These are phyloP conservation scores for Dicorynia guianensis DNA, from an alignment of 306 rosid species.

Conservation along the genomic window DNA sequence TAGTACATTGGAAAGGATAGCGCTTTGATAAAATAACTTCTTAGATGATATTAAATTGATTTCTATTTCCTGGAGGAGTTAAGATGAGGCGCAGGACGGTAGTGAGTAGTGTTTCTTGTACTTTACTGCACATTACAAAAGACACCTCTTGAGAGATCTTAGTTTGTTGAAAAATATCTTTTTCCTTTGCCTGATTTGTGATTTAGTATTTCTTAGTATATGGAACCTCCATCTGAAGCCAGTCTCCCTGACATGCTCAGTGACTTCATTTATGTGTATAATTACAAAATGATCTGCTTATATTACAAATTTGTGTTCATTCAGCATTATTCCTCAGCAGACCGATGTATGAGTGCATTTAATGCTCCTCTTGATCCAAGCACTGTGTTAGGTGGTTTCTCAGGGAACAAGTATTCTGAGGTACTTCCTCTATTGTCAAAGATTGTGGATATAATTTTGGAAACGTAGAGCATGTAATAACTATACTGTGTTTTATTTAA, in stretches of 20 bases:
- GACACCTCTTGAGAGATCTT: constrained; percentile 6
- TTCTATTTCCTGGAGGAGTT: background rate
- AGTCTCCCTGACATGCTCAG: constrained; percentile 14
- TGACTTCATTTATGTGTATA: constrained; percentile 13
- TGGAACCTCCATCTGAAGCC: constrained; percentile 10
- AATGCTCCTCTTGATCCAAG: constrained; percentile 96
- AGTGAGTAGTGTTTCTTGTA: constrained; percentile 13
- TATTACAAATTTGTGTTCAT: constrained; percentile 39
- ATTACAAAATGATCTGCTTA: constrained; percentile 32
- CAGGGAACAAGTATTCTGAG: constrained; percentile 84
- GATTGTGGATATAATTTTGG: constrained; percentile 28
- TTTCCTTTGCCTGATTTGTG: constrained; percentile 3
- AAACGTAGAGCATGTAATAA: constrained; percentile 42
- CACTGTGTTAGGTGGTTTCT: constrained; percentile 95
- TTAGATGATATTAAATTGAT: constrained; percentile 23
- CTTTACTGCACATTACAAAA: constrained; percentile 15
- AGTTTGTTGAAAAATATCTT: constrained; percentile 1
- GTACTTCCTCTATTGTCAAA: constrained; percentile 51
- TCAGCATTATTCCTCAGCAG: constrained; percentile 97
- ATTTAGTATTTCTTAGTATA: constrained; percentile 23
- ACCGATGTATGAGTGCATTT: constrained; percentile 89
- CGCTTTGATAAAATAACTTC: constrained; percentile 24
- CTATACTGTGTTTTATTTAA: constrained; percentile 47
- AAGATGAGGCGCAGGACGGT: background rate
- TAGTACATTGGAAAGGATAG: constrained; percentile 2